These are phyloP conservation scores for Aphanocladium album DNA, from an alignment of 2,329 filamentous ascomycete species.

Conservation along the genomic window DNA sequence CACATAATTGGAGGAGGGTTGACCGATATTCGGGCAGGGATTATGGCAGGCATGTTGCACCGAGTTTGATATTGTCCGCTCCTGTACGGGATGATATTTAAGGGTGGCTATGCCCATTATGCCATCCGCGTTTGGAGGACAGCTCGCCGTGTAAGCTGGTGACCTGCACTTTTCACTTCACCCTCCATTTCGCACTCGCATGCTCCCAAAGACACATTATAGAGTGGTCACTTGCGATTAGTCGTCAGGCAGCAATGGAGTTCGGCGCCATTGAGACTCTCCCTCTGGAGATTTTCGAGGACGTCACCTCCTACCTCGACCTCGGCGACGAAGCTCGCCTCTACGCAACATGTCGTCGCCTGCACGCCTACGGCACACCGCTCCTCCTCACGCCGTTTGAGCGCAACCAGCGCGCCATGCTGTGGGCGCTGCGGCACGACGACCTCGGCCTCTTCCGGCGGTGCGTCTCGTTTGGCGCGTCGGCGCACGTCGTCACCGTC, in stretches of 20 bases:
- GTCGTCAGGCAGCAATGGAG: background rate
- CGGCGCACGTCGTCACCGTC: background rate
- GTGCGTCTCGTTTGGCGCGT: background rate
- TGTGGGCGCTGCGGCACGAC: background rate
- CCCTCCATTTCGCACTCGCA: too few relatives aligned
- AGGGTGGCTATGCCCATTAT: too few relatives aligned
- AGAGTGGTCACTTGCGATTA: too few relatives aligned
- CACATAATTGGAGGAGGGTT: background rate
- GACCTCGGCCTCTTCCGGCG: background rate
- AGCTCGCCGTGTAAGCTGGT: too few relatives aligned
- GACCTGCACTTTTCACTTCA: too few relatives aligned
- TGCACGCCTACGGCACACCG: background rate
- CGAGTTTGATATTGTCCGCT: too few relatives aligned
- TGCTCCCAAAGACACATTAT: too few relatives aligned
- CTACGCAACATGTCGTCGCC: background rate
- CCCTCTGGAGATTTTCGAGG: conserved; percentile 1
- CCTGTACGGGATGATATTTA: too few relatives aligned
- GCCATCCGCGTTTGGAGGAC: too few relatives aligned
- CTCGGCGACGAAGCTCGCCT: conserved; percentile 1
- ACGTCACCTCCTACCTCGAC: background rate
- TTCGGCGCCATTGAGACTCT: background rate
- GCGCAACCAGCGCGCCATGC: background rate
- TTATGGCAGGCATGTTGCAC: too few relatives aligned
- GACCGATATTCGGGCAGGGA: background rate
- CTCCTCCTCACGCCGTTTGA: background rate